Conservation (phyloP, 2,329 filamentous ascomycete genomes). For the Neopestalotiopsis clavispora region DNA sequence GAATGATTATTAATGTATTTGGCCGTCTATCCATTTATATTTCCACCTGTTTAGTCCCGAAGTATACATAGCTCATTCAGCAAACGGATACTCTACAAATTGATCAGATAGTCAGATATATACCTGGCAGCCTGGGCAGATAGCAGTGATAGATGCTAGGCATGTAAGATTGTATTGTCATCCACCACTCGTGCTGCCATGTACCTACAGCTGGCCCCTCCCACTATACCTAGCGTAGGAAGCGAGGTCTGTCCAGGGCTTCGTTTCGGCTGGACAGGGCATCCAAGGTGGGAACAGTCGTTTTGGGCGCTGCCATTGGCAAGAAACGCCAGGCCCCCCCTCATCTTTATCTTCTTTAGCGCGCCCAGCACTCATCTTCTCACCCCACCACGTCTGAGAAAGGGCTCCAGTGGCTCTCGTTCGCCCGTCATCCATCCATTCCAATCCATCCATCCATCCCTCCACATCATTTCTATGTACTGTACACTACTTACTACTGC, state of each 20-base stretch:
- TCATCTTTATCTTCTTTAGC: background rate
- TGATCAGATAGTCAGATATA: too few relatives aligned
- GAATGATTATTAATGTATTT: too few relatives aligned
- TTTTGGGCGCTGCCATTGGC: slow-evolving; percentile 7
- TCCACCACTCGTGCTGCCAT: background rate
- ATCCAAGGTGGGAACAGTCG: background rate
- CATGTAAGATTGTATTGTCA: background rate
- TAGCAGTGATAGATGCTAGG: too few relatives aligned
- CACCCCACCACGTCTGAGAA: slow-evolving; percentile 5
- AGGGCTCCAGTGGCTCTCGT: slow-evolving; percentile 8
- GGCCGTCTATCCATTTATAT: too few relatives aligned
- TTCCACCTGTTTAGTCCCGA: too few relatives aligned
- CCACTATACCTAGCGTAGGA: background rate
- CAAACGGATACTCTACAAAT: too few relatives aligned
- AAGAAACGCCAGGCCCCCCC: background rate
- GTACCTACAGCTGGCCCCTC: background rate
- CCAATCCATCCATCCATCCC: background rate
- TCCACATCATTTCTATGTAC: background rate
- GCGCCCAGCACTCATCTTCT: slow-evolving; percentile 11
- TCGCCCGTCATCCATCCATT: background rate
- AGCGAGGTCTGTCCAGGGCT: background rate
- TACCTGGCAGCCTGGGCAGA: too few relatives aligned
- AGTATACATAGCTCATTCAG: too few relatives aligned
- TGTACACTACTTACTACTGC: too few relatives aligned
- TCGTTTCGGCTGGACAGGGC: slow-evolving; percentile 9